A percentile compares a stretch with the other conserved stretches of the same genome.
These are phyloP conservation scores for Cercospora zeae-maydis DNA, from an alignment of 2,329 filamentous ascomycete genomes.

Conservation along the genomic window DNA sequence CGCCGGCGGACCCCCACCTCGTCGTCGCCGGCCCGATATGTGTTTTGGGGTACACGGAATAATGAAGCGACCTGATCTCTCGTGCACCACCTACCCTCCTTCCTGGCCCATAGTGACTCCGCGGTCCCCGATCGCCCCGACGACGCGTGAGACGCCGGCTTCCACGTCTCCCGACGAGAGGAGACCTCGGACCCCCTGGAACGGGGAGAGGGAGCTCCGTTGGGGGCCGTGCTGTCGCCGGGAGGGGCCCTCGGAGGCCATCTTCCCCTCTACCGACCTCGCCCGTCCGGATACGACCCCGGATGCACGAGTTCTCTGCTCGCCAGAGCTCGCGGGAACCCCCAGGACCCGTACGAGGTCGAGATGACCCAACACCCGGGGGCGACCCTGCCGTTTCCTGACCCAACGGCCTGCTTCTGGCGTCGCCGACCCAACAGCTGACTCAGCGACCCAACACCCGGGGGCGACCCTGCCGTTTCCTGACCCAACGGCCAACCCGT, in stretches of 20 bases:
- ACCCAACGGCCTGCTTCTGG: background rate
- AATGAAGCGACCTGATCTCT: background rate
- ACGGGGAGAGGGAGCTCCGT: background rate
- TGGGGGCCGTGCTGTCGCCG: background rate
- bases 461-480: background rate
- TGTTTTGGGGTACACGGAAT: background rate
- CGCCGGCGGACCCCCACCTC: background rate
- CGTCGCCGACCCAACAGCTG: too few relatives aligned
- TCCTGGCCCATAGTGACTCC: constrained; percentile 1
- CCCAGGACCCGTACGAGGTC: background rate
- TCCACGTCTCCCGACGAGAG: background rate
- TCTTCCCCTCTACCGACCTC: background rate
- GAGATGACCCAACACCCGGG: background rate
- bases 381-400: constrained; percentile 1
- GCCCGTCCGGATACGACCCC: background rate
- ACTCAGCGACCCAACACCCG: background rate
- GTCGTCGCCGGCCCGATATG: background rate
- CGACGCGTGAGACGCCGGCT: background rate
- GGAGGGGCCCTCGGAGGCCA: background rate
- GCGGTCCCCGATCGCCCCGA: background rate
- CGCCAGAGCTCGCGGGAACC: background rate
- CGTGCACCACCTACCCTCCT: background rate
- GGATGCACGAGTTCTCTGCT: background rate
- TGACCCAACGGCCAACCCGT: background rate
- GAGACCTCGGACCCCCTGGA: background rate